Evolutionary conservation across 768 basidiomycete genomes (phyloP).

Genomic region (Peribolospora kevripleyi): DNA sequence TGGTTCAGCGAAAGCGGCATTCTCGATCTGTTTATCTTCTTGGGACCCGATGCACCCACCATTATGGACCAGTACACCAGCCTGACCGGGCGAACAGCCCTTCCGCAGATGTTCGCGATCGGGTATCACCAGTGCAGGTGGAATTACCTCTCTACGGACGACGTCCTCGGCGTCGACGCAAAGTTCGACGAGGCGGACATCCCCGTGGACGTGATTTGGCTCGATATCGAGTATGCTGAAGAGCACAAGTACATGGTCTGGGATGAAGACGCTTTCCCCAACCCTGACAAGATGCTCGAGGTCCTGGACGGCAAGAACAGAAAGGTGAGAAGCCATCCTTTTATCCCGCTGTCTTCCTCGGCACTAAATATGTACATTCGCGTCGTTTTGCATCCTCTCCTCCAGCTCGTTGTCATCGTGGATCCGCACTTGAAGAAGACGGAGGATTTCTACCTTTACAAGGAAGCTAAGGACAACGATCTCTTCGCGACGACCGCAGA

Average conservation of each 20-base stretch:
- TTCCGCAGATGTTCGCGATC: constrained; percentile 78
- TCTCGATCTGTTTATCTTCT: constrained; percentile 75
- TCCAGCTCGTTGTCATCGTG: constrained; percentile 86
- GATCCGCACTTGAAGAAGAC: constrained; percentile 87
- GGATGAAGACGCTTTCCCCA: constrained; percentile 76
- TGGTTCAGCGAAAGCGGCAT: constrained; percentile 98
- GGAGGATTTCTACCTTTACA: constrained; percentile 54
- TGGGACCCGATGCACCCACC: constrained; percentile 61
- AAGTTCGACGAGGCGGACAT: constrained; percentile 85
- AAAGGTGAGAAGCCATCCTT: constrained; percentile 33
- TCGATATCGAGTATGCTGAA: constrained; percentile 84
- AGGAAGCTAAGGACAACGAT: constrained; percentile 54
- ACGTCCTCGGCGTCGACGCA: constrained; percentile 58
- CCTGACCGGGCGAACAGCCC: constrained; percentile 58
- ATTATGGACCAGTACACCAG: constrained; percentile 64
- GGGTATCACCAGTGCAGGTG: constrained; percentile 95
- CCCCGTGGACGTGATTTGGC: constrained; percentile 88
- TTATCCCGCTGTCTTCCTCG: background rate
- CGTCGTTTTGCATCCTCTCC: background rate
- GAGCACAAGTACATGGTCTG: constrained; percentile 96
- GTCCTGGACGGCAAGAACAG: constrained; percentile 62
- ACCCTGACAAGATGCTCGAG: constrained; percentile 78
- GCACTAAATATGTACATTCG: background rate
- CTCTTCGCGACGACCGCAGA: constrained; percentile 59
- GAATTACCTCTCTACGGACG: constrained; percentile 84